Conservation (phyloP, 345 rosid species). For the Physaria fendleri region DNA sequence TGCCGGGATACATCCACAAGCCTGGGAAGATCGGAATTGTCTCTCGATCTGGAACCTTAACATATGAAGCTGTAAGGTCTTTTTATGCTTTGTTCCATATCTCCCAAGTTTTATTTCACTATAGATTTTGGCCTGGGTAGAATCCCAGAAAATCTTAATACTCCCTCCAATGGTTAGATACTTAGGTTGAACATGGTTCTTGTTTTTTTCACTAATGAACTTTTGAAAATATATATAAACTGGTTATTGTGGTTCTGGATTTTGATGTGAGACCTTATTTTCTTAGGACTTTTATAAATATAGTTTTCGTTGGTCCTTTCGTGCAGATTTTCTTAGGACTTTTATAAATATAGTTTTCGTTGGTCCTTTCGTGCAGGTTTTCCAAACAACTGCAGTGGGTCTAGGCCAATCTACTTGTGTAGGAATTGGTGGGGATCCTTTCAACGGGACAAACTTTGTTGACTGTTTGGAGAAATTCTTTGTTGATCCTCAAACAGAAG, state of each 20-base stretch:
- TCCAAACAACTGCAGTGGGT: slow-evolving; percentile 94
- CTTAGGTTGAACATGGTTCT: background rate
- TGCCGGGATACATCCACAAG: slow-evolving; percentile 98
- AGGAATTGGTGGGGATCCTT: slow-evolving; percentile 97
- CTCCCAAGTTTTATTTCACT: background rate
- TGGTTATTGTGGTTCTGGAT: background rate
- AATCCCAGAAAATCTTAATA: background rate
- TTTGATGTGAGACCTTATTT: background rate
- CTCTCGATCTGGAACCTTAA: slow-evolving; percentile 94
- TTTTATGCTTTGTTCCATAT: background rate
- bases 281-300: background rate
- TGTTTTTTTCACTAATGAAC: background rate
- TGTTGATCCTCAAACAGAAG: slow-evolving; percentile 94
- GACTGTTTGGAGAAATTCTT: slow-evolving; percentile 78
- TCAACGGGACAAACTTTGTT: slow-evolving; percentile 93
- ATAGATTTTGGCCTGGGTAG: background rate
- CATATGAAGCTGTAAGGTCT: slow-evolving; percentile 91
- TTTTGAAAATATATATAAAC: background rate
- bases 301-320: slow-evolving; percentile 1
- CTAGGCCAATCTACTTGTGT: slow-evolving; percentile 96
- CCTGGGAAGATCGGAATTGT: slow-evolving; percentile 94
- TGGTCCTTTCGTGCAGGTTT: slow-evolving; percentile 60
- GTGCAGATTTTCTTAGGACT: background rate
- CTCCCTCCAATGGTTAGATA: background rate
- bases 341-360: background rate